These are phyloP conservation scores for Hanseniaspora lindneri DNA, from an alignment of 805 yeast species.

Conservation along the genomic window DNA sequence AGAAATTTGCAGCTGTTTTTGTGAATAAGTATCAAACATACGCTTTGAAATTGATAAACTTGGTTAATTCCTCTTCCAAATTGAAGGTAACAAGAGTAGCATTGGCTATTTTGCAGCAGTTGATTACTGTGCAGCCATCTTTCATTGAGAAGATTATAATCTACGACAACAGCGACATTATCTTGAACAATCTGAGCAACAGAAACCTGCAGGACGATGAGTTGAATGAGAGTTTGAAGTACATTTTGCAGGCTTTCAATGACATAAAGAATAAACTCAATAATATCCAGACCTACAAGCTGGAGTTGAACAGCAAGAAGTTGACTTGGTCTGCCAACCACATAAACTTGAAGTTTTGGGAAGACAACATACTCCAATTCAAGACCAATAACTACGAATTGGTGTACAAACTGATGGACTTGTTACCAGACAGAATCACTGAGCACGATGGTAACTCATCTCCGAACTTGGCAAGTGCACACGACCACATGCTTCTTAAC, in stretches of 20 bases:
- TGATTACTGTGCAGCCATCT: constrained; percentile 34
- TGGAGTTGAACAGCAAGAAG: constrained; percentile 68
- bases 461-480: constrained; percentile 28
- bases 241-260: constrained; percentile 48
- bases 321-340: constrained; percentile 90
- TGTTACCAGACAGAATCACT: constrained; percentile 30
- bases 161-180: constrained; percentile 62
- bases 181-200: constrained; percentile 57
- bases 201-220: constrained; percentile 95
- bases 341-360: constrained; percentile 78
- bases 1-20: constrained; percentile 39
- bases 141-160: constrained; percentile 56
- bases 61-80: constrained; percentile 74
- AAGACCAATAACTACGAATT: constrained; percentile 66
- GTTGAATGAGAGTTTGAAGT: constrained; percentile 56
- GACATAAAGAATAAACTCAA: constrained; percentile 69
- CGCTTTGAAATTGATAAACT: constrained; percentile 34
- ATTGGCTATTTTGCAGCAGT: constrained; percentile 59
- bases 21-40: constrained; percentile 42
- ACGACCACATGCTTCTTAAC: constrained; percentile 25
- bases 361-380: constrained; percentile 64
- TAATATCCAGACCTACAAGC: constrained; percentile 81
- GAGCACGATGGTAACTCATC: constrained; percentile 16
- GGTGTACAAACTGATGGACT: constrained; percentile 46
- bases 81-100: constrained; percentile 81